phyloP scores from a whole-genome alignment of 495 filamentous ascomycete species.

The Neurospora sp. region DNA sequence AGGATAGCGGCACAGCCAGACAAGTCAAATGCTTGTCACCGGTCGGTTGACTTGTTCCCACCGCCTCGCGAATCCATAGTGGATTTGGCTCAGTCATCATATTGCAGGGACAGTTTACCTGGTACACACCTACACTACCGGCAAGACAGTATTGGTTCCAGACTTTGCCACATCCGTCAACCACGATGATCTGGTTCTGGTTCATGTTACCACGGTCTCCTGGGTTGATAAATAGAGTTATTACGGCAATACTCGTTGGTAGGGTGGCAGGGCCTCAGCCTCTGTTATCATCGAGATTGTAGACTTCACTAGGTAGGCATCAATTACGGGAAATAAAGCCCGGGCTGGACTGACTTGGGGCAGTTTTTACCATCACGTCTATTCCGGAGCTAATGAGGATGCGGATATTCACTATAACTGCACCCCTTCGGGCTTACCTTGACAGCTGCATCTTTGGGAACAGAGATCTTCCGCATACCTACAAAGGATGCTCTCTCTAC shows the following conservation, averaged over 20 bases:
- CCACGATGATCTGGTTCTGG: not conserved
- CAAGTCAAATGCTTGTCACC: not conserved
- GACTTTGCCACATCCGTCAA: not conserved
- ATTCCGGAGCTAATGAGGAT: not conserved
- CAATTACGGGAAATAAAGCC: not conserved
- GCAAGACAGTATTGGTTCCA: not conserved
- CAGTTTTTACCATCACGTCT: not conserved
- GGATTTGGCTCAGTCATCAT: not conserved
- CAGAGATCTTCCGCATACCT: not conserved
- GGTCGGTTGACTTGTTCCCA: not conserved
- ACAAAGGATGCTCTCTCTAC: not conserved
- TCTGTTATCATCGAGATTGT: not conserved
- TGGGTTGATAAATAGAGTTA: not conserved
- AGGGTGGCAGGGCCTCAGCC: not conserved
- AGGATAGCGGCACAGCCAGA: not conserved
- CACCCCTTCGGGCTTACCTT: not conserved
- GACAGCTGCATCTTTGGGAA: not conserved
- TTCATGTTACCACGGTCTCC: not conserved
- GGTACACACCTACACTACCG: not conserved
- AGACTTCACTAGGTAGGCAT: not conserved
- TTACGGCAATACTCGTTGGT: not conserved
- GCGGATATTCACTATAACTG: not conserved
- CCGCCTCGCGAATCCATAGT: not conserved
- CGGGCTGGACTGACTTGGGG: not conserved
- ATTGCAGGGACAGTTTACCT: not conserved